phyloP scores from a whole-genome alignment of 331 rosid species.

The Erythrophleum ivorense region DNA sequence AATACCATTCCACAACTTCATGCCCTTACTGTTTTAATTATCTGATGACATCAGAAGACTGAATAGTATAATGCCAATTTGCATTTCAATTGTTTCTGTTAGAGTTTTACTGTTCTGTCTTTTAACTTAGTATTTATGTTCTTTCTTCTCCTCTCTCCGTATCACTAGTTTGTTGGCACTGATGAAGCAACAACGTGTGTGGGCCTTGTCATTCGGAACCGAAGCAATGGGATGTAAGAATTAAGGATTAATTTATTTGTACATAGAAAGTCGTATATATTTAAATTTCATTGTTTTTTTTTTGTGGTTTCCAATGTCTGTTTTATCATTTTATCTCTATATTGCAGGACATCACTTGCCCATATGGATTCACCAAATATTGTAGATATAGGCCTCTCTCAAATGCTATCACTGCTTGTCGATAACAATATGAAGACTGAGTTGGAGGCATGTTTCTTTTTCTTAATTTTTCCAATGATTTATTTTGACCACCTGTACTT shows the following conservation, averaged over 20 bases:
- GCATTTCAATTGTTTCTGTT: constrained; percentile 12
- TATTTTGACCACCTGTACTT: constrained; percentile 8
- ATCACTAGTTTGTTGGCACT: constrained; percentile 79
- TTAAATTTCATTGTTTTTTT: constrained; percentile 1
- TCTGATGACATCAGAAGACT: not conserved
- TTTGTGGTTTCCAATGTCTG: constrained; percentile 18
- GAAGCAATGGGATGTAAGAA: constrained; percentile 76
- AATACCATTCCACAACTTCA: constrained; percentile 23
- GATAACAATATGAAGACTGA: constrained; percentile 51
- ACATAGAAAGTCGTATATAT: constrained; percentile 5
- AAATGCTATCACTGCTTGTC: constrained; percentile 66
- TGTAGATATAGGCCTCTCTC: constrained; percentile 76
- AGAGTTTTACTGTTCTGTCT: not conserved
- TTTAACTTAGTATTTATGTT: constrained; percentile 19
- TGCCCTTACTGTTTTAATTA: not conserved
- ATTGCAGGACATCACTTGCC: constrained; percentile 70
- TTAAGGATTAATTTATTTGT: constrained; percentile 1
- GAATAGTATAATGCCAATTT: constrained; percentile 1
- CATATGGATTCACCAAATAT: constrained; percentile 84
- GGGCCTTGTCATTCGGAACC: constrained; percentile 75
- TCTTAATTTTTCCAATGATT: constrained; percentile 4
- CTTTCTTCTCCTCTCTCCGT: constrained; percentile 9
- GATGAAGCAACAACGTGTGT: constrained; percentile 98
- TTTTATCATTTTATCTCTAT: constrained; percentile 35
- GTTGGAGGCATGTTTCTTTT: constrained; percentile 60